phyloP scores from a whole-genome alignment of 495 filamentous ascomycete genomes.

The Aspergillus saccharolyticus region DNA sequence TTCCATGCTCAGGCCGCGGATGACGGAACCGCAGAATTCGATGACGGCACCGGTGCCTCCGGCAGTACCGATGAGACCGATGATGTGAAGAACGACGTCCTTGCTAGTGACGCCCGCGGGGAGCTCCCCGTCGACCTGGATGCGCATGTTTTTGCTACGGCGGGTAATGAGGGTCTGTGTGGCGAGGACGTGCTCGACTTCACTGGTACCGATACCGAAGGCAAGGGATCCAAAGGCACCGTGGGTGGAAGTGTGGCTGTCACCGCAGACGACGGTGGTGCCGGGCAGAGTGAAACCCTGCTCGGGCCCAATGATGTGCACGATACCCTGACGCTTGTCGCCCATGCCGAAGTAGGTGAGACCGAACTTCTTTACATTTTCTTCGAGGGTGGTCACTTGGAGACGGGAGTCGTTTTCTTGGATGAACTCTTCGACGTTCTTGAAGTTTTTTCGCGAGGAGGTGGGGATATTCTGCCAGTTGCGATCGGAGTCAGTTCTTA shows the following conservation, averaged over 20 bases:
- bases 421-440: slow-evolving; percentile 79
- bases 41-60: slow-evolving; percentile 93
- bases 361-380: slow-evolving; percentile 94
- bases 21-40: slow-evolving; percentile 93
- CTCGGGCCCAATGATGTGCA: slow-evolving; percentile 98
- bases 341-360: slow-evolving; percentile 96
- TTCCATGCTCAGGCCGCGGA: slow-evolving; percentile 87
- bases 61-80: slow-evolving; percentile 91
- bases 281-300: slow-evolving; percentile 98
- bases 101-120: slow-evolving; percentile 93
- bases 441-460: slow-evolving; percentile 80
- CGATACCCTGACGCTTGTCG: slow-evolving; percentile 96
- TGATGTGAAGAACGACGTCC: slow-evolving; percentile 91
- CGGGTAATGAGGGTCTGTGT: slow-evolving; percentile 93
- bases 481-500: slow-evolving; percentile 11
- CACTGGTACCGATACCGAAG: slow-evolving; percentile 96
- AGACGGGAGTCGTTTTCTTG: slow-evolving; percentile 88
- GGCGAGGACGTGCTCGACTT: slow-evolving; percentile 97
- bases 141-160: slow-evolving; percentile 96
- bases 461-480: slow-evolving; percentile 77
- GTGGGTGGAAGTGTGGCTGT: slow-evolving; percentile 96
- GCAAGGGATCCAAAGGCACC: slow-evolving; percentile 94
- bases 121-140: slow-evolving; percentile 88
- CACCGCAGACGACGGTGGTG: slow-evolving; percentile 95
- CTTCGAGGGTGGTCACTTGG: slow-evolving; percentile 91